These are phyloP conservation scores for Monosporascus sp. DNA, from an alignment of 2,329 filamentous ascomycete genomes.

Conservation along the genomic window DNA sequence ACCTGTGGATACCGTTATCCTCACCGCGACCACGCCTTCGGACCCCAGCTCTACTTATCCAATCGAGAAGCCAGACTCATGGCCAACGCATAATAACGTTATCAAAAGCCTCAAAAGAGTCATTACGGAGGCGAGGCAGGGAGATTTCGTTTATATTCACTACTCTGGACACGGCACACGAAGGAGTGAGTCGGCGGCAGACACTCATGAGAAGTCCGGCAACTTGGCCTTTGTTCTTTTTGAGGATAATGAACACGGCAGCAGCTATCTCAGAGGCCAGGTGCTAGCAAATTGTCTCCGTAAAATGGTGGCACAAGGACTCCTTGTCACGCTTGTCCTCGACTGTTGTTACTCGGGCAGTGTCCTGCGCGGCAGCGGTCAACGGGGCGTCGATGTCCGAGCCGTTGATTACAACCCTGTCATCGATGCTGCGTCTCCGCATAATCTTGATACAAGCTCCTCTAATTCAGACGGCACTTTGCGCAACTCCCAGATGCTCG, in stretches of 20 bases:
- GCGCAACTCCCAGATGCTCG: not conserved
- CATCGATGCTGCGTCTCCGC: not conserved
- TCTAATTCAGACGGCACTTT: not conserved
- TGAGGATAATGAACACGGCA: not conserved
- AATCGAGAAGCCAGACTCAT: no score
- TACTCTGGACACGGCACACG: constrained; percentile 2
- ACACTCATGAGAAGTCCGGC: not conserved
- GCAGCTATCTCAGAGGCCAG: not conserved
- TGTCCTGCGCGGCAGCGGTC: not conserved
- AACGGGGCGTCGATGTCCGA: not conserved
- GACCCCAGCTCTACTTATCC: no score
- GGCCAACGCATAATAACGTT: no score
- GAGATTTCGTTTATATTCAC: constrained; percentile 1
- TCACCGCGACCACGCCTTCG: constrained; percentile 1
- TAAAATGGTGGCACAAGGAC: constrained; percentile 2
- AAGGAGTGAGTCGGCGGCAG: not conserved
- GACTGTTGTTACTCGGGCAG: constrained; percentile 6
- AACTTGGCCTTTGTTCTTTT: not conserved
- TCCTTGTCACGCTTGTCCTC: constrained; percentile 5
- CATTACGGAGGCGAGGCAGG: not conserved
- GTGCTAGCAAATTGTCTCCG: not conserved
- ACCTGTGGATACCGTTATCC: not conserved
- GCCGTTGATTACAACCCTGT: constrained; percentile 1
- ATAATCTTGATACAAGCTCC: not conserved
- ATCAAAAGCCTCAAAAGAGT: not conserved